A percentile compares a stretch with the other conserved stretches of the same genome.
Conservation (phyloP, 2,329 filamentous ascomycete genomes). For the Drechslerella coelobrocha region DNA sequence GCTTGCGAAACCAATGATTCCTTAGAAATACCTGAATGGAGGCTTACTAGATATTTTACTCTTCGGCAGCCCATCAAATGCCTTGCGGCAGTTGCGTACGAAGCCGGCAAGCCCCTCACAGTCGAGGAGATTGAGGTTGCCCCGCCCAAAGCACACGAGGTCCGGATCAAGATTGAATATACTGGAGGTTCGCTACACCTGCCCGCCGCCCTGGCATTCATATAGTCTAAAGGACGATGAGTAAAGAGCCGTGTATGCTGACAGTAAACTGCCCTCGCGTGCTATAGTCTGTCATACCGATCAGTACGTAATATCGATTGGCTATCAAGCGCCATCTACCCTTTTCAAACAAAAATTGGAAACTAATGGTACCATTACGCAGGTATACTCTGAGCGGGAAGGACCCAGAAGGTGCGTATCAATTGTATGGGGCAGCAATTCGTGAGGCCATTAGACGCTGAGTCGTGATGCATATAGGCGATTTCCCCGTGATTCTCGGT, state of each 20-base stretch:
- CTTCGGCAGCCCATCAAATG: slow-evolving; percentile 82
- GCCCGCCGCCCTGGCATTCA: background rate
- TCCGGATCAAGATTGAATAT: slow-evolving; percentile 95
- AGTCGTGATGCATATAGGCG: slow-evolving; percentile 2
- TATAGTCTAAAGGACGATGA: background rate
- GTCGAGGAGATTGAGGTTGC: slow-evolving; percentile 93
- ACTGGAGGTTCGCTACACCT: slow-evolving; percentile 73
- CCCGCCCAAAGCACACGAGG: slow-evolving; percentile 88
- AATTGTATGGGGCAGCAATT: background rate
- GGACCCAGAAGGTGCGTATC: slow-evolving; percentile 78
- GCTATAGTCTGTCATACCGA: slow-evolving; percentile 86
- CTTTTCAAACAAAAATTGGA: background rate
- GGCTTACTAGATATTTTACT: slow-evolving; percentile 14
- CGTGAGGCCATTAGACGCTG: background rate
- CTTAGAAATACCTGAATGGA: background rate
- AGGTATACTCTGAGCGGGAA: slow-evolving; percentile 95
- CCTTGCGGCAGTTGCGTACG: slow-evolving; percentile 98
- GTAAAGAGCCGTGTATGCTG: slow-evolving; percentile 9
- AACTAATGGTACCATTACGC: slow-evolving; percentile 57
- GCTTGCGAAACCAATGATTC: slow-evolving; percentile 7
- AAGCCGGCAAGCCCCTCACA: slow-evolving; percentile 84
- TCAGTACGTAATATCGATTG: slow-evolving; percentile 61
- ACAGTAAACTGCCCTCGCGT: background rate
- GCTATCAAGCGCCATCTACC: background rate
- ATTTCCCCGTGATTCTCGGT: slow-evolving; percentile 79